These are phyloP conservation scores for Chenopodium quinoa DNA, from an alignment of 148 eudicot species.

Conservation along the genomic window DNA sequence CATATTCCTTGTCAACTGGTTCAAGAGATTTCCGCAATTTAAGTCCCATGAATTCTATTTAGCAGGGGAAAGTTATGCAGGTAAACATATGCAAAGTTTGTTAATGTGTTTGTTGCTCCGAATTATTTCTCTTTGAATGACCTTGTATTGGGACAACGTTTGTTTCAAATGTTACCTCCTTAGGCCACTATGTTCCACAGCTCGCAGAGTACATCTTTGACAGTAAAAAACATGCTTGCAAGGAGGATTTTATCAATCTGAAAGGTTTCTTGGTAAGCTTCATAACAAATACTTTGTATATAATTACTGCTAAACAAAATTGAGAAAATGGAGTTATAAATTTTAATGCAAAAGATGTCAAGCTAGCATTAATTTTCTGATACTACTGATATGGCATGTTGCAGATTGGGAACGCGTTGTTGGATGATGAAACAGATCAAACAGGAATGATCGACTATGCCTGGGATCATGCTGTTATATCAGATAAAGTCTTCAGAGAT, in stretches of 20 bases:
- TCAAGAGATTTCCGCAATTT: constrained; percentile 74
- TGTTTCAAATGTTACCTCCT: constrained; percentile 4
- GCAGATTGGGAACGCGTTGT: constrained; percentile 77
- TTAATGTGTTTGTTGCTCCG: neutral
- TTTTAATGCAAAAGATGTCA: neutral
- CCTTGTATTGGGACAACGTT: neutral
- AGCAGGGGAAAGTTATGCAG: constrained; percentile 91
- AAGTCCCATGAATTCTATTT: constrained; percentile 79
- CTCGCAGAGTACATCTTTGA: constrained; percentile 62
- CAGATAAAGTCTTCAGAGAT: constrained; percentile 48
- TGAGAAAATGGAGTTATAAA: too few relatives aligned
- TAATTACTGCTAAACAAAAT: too few relatives aligned
- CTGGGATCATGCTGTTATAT: constrained; percentile 87
- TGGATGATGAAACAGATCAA: constrained; percentile 82
- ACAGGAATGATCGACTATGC: constrained; percentile 83
- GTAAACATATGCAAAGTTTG: constrained; percentile 23
- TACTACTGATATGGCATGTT: constrained; percentile 1
- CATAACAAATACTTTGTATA: too few relatives aligned
- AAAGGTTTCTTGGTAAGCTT: constrained; percentile 77
- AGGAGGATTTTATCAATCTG: constrained; percentile 51
- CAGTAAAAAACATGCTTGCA: constrained; percentile 46
- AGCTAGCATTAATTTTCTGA: neutral
- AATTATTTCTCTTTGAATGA: neutral
- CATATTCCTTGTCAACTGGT: constrained; percentile 67
- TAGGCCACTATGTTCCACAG: constrained; percentile 92